Evolutionary conservation across 768 basidiomycete species (phyloP).

Genomic region (Paxillus ammoniavirescens): DNA sequence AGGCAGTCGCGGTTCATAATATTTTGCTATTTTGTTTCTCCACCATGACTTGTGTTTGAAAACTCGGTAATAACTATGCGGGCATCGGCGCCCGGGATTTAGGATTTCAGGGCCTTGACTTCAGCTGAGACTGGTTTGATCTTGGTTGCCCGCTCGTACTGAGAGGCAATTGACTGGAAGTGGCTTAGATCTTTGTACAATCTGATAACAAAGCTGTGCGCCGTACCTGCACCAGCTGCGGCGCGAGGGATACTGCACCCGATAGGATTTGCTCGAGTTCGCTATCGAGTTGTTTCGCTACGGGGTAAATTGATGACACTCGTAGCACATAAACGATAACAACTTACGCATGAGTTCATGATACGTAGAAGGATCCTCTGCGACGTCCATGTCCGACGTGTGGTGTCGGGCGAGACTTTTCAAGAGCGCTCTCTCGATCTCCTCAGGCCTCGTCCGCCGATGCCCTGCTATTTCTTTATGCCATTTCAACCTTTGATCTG

Average conservation of each 20-base stretch:
- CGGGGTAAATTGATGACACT: not conserved
- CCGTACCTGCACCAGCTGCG: constrained; percentile 54
- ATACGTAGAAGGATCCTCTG: constrained; percentile 6
- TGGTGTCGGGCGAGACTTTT: constrained; percentile 39
- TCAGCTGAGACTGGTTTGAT: constrained; percentile 46
- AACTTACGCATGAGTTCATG: constrained; percentile 11
- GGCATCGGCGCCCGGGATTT: constrained; percentile 10
- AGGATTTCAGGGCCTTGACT: constrained; percentile 50
- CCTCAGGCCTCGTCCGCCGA: constrained; percentile 59
- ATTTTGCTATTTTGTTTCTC: not conserved
- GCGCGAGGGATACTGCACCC: constrained; percentile 40
- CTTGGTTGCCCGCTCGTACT: constrained; percentile 50
- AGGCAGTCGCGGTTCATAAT: constrained; percentile 50
- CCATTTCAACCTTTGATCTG: constrained; percentile 72
- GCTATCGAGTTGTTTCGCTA: constrained; percentile 21
- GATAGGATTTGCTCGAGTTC: constrained; percentile 25
- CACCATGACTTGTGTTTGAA: not conserved
- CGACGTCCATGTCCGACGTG: constrained; percentile 26
- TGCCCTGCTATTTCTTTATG: constrained; percentile 68
- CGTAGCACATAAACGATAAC: not conserved
- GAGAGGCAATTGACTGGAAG: constrained; percentile 43
- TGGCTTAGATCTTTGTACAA: not conserved
- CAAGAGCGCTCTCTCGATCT: constrained; percentile 44
- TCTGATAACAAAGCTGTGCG: not conserved
- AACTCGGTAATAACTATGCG: not conserved